Evolutionary conservation across 306 rosid genomes (phyloP), one percentile per base, ranked within the genome.

Genomic region (Quercus parvula): DNA sequence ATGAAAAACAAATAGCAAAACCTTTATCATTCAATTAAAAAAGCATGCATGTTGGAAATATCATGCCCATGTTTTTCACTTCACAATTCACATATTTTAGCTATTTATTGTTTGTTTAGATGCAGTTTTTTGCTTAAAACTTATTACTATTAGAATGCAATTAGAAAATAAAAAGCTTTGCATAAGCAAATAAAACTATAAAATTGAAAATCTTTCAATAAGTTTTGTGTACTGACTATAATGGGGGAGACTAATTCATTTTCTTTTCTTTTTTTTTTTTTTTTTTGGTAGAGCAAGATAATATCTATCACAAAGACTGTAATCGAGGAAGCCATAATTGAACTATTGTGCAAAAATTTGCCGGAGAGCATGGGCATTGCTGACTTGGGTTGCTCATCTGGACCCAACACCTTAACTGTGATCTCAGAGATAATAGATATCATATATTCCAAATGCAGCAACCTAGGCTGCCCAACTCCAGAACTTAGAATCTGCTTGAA

Each of bases 331-430:
- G 94, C 92, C 13, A 74, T 94, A 4, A 54, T 52, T 19, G 4
- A 87, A 68, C 25, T 82, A 1, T 6, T 91, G 58, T 5, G 69
- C n/a, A 72, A 82, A 56, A 77, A 30, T 14, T 22, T 51, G 56
- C 81, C 81, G 1, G 76, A 64, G 75, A 92, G 86, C 84, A 83
- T 94, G 79, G 83, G 85, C 27, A 88, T 94, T 22, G 99, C 91
- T 0, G 99, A 94, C 68, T 85, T 94, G 61, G 99, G 99, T 10
- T 92, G 99, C 52, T 91, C 97, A 19, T 87, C 95, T 1, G 99
- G 99, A 7, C 99, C 97, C 20, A 92, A 94, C 85, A 76, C 88
- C 0, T 62, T 94, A 31, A 13, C 31, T 4, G 84, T 88, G 3
- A 74, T 94, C 27, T 86, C 83, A 0, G 81, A 90, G 75, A 81